Base-by-base conservation (phyloP, 108 stramenopile genomes). In the Skeletonema marinoi region DNA sequence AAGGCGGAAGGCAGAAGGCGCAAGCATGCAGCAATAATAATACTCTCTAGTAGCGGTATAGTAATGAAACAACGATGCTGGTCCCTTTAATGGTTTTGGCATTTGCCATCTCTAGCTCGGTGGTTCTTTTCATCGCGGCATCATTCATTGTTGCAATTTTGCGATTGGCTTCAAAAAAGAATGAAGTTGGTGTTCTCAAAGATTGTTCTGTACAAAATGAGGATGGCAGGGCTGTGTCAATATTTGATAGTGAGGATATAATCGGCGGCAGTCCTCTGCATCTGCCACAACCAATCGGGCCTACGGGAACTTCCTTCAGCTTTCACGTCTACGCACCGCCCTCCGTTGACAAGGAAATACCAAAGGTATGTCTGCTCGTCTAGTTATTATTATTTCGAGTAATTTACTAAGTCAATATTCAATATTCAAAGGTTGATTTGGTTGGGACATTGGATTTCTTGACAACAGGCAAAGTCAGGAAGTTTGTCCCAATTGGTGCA, bases 391-490 rank as follows among this genome's bases (percentile, higher is more conserved):
- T n/a, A n/a, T n/a, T n/a, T n/a, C n/a, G n/a, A n/a, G n/a, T n/a
- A n/a, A n/a, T n/a, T n/a, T n/a, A n/a, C n/a, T n/a, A n/a, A n/a
- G n/a, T n/a, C n/a, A n/a, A n/a, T n/a, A n/a, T n/a, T n/a, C n/a
- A n/a, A n/a, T n/a, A n/a, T n/a, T n/a, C n/a, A n/a, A n/a, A 77
- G 48, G 62, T 77, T n/a, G 76, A 77, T 65, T 14, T 77, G 19
- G 61, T 70, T n/a, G 76, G 76, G 19, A 59, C 76, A 11, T n/a
- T n/a, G n/a, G n/a, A 69, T 32, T 77, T 77, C 48, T 19, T 77
- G 4, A 69, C 46, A 46, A 77, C 68, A 1, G 76, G 76, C 41
- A 64, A 77, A 39, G 68, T 77, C 10, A 59, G 76, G 13, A 77
- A 60, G 6, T 77, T 77, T 54, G 76, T 77, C 39, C 68, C 68